phyloP scores from a whole-genome alignment of 306 rosid genomes.

The Corylus heterophylla region DNA sequence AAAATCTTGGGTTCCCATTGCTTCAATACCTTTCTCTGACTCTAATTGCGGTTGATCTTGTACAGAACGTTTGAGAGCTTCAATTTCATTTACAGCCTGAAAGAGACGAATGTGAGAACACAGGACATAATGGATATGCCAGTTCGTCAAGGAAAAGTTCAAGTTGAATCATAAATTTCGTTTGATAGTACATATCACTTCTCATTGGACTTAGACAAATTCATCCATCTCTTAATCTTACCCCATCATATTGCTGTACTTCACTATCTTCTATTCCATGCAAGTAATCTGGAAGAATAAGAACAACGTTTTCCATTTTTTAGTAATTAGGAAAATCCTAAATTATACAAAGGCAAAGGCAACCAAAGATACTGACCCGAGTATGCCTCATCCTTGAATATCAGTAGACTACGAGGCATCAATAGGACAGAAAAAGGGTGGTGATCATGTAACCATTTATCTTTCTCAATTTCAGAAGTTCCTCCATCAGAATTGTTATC shows the following conservation, averaged over 20 bases:
- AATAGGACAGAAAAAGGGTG: constrained; percentile 56
- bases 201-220: background rate
- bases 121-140: constrained; percentile 9
- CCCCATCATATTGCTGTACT: constrained; percentile 60
- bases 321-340: background rate
- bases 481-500: constrained; percentile 36
- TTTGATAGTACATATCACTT: background rate
- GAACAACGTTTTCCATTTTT: constrained; percentile 9
- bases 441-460: constrained; percentile 45
- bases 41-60: constrained; percentile 18
- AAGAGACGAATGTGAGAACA: constrained; percentile 25
- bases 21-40: constrained; percentile 33
- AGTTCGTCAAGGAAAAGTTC: background rate
- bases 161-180: constrained; percentile 7
- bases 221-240: constrained; percentile 25
- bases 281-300: constrained; percentile 66
- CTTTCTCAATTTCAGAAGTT: constrained; percentile 34
- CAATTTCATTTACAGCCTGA: constrained; percentile 69
- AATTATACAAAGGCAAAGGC: background rate
- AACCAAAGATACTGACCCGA: constrained; percentile 53
- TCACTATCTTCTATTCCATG: constrained; percentile 67
- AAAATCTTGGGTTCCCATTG: constrained; percentile 24
- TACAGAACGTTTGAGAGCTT: constrained; percentile 41
- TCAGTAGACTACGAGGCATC: constrained; percentile 83
- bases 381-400: constrained; percentile 85